A percentile compares a stretch with the other conserved stretches of the same genome.
phyloP scores from a whole-genome alignment of 1,284 basidiomycete species.

The Cystobasidium sp. region DNA sequence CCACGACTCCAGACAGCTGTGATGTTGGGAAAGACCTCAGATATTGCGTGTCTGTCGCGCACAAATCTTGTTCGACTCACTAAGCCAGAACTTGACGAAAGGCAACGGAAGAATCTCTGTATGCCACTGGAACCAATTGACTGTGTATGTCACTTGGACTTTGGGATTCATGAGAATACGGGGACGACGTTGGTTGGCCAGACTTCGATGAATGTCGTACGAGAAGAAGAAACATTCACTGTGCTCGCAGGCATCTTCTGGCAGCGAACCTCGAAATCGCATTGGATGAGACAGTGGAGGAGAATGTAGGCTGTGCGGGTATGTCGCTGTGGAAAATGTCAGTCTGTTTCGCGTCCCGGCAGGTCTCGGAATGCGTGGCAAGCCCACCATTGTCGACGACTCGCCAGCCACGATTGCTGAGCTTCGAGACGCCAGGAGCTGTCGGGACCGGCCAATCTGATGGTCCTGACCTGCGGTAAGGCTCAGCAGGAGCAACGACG shows the following conservation, averaged over 20 bases:
- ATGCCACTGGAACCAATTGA: constrained; percentile 1
- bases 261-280: background rate
- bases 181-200: background rate
- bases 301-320: background rate
- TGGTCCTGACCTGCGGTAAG: no score
- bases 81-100: background rate
- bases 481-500: no score
- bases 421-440: no score
- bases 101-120: background rate
- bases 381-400: no score
- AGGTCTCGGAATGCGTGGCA: no score
- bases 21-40: no score
- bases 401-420: no score
- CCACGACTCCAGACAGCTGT: no score
- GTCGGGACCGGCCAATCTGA: no score
- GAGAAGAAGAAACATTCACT: background rate
- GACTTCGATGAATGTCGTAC: background rate
- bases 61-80: background rate
- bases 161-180: background rate
- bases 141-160: background rate
- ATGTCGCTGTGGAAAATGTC: no score
- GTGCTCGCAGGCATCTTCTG: constrained; percentile 7
- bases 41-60: background rate
- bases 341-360: no score
- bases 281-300: background rate